Conservation (phyloP, 257 asterid species). For the Eucommia ulmoides region DNA sequence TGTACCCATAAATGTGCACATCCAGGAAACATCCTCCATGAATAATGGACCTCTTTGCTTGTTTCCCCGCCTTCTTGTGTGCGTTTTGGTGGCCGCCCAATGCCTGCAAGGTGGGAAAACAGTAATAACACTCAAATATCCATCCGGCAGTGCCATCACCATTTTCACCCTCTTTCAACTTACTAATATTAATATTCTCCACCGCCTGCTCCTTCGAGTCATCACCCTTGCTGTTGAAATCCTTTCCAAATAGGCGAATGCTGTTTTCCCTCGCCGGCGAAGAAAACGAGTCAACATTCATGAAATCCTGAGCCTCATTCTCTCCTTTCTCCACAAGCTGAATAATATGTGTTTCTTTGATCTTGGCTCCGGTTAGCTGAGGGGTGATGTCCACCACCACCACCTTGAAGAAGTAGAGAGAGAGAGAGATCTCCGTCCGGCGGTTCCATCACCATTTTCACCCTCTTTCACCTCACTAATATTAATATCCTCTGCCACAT, state of each 20-base stretch:
- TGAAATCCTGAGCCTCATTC: constrained; percentile 65
- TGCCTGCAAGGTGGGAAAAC: constrained; percentile 90
- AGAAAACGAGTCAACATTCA: constrained; percentile 87
- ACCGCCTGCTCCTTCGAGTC: not conserved
- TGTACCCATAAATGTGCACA: constrained; percentile 43
- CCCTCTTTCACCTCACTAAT: too few relatives aligned
- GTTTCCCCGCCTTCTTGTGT: too few relatives aligned
- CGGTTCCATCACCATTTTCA: too few relatives aligned
- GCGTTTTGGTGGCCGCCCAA: constrained; percentile 97
- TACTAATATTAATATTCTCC: too few relatives aligned
- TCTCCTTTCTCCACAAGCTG: constrained; percentile 45
- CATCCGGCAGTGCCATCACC: too few relatives aligned
- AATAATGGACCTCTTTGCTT: constrained; percentile 52
- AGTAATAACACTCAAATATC: constrained; percentile 80
- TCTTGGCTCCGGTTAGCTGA: not conserved
- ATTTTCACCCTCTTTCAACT: too few relatives aligned
- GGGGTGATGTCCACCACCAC: not conserved
- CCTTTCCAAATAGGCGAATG: constrained; percentile 78
- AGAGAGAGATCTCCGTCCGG: constrained; percentile 27
- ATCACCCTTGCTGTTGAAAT: constrained; percentile 45
- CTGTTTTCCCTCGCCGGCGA: constrained; percentile 28
- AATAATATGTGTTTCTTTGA: not conserved
- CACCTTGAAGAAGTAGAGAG: constrained; percentile 1
- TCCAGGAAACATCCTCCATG: constrained; percentile 27
- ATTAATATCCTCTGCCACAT: too few relatives aligned